Conservation (phyloP, 1,284 basidiomycete genomes). For the Malassezia caprae region DNA sequence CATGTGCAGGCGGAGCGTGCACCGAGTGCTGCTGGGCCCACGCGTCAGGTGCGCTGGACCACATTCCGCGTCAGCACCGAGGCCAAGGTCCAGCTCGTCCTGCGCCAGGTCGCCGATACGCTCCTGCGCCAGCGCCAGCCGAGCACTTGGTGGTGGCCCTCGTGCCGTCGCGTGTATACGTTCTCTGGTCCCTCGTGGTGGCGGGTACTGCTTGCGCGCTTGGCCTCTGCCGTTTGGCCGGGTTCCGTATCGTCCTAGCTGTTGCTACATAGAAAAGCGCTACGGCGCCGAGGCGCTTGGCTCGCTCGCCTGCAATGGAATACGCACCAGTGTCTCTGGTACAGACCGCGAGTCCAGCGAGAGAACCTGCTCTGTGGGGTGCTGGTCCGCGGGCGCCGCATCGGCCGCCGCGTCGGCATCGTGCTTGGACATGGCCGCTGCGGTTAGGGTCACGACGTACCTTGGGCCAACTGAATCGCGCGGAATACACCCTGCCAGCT, state of each 20-base stretch:
- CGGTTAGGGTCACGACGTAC: conserved; percentile 15
- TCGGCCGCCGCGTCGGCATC: not conserved
- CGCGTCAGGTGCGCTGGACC: not conserved
- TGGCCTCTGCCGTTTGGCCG: not conserved
- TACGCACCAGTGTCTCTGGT: conserved; percentile 17
- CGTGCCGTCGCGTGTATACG: not conserved
- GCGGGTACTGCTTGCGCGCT: not conserved
- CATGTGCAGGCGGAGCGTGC: not conserved
- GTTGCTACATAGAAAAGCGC: not conserved
- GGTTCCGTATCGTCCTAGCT: not conserved
- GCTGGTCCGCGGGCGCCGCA: not conserved
- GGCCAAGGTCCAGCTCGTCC: not conserved
- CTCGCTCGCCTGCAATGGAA: conserved; percentile 2
- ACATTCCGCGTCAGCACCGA: not conserved
- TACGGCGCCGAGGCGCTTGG: not conserved
- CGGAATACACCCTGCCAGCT: conserved; percentile 45
- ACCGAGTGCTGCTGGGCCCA: not conserved
- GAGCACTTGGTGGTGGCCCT: not conserved
- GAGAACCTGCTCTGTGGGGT: not conserved
- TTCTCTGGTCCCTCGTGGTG: not conserved
- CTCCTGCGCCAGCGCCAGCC: not conserved
- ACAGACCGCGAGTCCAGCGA: not conserved
- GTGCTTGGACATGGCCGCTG: not conserved
- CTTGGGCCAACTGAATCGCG: conserved; percentile 41
- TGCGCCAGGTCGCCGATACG: not conserved